Evolutionary conservation across 768 basidiomycete species (phyloP), one percentile per base, ranked within the genome.

Genomic region (Agaricus bisporus): DNA sequence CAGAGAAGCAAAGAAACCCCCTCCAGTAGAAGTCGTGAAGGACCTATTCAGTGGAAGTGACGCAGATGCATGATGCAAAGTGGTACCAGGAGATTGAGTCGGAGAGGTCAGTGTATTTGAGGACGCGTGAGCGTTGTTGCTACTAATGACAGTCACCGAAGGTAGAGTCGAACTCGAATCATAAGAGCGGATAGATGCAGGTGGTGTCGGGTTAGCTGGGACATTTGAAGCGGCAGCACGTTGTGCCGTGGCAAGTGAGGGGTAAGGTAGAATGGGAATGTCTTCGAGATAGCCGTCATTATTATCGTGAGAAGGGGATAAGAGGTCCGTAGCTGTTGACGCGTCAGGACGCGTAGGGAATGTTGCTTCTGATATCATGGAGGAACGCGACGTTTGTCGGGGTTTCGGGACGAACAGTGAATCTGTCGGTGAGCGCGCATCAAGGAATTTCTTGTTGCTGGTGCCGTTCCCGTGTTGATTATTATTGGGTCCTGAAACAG

Each of bases 301-400:
- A 52, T 70, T 73, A 25, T 75, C 67, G 11, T 67, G 42, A 20
- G 41, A 66, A 35, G 68, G 62, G 4, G 82, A 42, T 6, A 55
- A 74, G 11, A 92, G 75, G 65, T 92, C 90, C 2, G 89, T 91
- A 5, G 90, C 90, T 22, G 75, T 73, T 52, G 80, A 83, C 9
- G 90, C 87, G 60, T 92, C 90, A n/a, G 83, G 73, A 26, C 90
- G 83, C 25, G 79, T 78, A 14, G 90, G 88, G 67, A 92, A 92
- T 0, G 89, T 89, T 41, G 77, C 79, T 58, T 88, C 86, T 4
- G 89, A 88, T 14, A 81, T 79, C 59, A 83, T 79, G 9, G 90
- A 91, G 1, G 80, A 79, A 41, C 80, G 74, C 15, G 90, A 90
- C 1, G 82, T 75, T 56, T 88, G 84, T 48, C 89, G 78, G 26